Base-by-base conservation (phyloP, 2,329 filamentous ascomycete species). In the Zymoseptoria brevis region DNA sequence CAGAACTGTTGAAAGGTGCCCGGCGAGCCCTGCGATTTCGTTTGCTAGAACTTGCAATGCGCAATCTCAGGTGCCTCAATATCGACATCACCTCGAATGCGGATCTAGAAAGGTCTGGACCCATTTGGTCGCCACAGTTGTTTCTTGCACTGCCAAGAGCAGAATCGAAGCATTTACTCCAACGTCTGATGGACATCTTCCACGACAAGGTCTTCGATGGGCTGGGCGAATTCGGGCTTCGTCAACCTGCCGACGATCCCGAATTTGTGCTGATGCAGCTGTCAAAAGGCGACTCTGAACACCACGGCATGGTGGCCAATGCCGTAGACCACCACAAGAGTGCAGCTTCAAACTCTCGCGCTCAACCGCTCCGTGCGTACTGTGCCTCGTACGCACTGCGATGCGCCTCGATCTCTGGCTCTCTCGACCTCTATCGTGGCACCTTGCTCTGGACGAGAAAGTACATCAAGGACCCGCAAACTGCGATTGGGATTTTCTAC, bases 391-490 rank as follows among this genome's bases (percentile, higher is more conserved):
- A 68, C 13, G 69, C 69, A 1, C 22, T 73, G 13, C 58, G 61
- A 29, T 73, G 64, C 59, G 68, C 73, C 11, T 66, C 71, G 2
- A 71, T 71, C 16, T 75, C 70, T 53, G 69, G 71, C 1, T 74
- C 68, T 8, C 56, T 74, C 0, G 60, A 68, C 0, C 16, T 75
- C 1, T 69, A 70, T 19, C 64, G 62, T 19, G 67, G 73, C 5
- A 68, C 69, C 1, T 41, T 75, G 1, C 35, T 68, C 1, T 77
- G 75, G 75, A 63, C 70, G 0, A 71, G 68, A 6, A 67, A 72
- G 1, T 77, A 71, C 57, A 64, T 73, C n/a, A 70, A 70, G 22
- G 75, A 77, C 64, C 68, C 71, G 6, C 54, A 68, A 21, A 72
- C 71, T 2, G 61, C 66, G 3, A 64, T 63, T 48, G 57, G 52